A percentile compares a stretch with the other conserved stretches of the same genome.
phyloP scores from a whole-genome alignment of 352 stramenopile species.

The Thraustochytrium sp. region DNA sequence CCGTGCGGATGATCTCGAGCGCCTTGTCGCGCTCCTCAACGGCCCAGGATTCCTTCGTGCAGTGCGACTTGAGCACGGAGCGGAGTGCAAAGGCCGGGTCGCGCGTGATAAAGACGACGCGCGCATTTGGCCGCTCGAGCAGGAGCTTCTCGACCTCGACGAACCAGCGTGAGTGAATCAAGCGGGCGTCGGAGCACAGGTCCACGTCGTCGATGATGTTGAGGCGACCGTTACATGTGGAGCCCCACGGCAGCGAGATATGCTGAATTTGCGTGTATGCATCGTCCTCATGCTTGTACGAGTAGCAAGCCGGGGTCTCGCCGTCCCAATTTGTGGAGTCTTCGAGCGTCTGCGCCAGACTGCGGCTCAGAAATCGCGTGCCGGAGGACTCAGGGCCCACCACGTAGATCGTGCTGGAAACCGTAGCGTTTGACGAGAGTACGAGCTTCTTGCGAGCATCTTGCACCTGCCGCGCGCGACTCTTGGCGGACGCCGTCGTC shows the following conservation, averaged over 20 bases:
- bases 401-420: background rate
- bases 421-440: too few relatives aligned
- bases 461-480: too few relatives aligned
- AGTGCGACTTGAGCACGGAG: background rate
- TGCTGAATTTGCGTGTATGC: background rate
- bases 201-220: background rate
- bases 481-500: too few relatives aligned
- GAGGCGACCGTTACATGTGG: background rate
- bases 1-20: background rate
- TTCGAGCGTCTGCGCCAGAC: background rate
- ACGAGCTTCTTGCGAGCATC: too few relatives aligned
- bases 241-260: background rate
- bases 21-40: background rate
- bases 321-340: background rate
- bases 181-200: background rate
- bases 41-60: background rate
- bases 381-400: background rate
- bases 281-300: background rate
- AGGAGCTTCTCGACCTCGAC: background rate
- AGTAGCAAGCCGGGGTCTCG: background rate
- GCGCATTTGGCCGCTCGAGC: background rate
- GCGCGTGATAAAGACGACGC: background rate
- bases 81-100: background rate
- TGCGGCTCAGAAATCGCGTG: background rate
- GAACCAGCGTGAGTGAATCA: background rate